Base-by-base conservation (phyloP, 495 filamentous ascomycete species). In the Aspergillus cristatus region DNA sequence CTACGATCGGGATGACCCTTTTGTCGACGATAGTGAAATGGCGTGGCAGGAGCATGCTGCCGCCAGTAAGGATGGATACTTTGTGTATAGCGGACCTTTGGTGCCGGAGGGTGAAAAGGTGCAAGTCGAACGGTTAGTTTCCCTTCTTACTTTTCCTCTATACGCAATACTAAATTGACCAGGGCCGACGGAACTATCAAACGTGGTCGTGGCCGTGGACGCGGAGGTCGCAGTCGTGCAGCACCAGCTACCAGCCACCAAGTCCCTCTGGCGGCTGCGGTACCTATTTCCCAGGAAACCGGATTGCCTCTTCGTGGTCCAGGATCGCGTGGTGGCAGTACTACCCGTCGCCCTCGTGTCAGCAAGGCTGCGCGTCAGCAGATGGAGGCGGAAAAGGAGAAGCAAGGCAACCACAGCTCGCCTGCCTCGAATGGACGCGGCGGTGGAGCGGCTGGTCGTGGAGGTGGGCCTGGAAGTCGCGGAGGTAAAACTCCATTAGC, bases 11-110 rank as follows among this genome's bases (percentile, higher is more conserved):
- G 86, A 91, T 37, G 91, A 98, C 52, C 90, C 88, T 24, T 98
- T 98, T 55, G 90, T 98, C 38, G 91, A 98, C 54, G 91, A 98
- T 58, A 90, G 86, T 11, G 91, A 98, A 53, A 52, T 95, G 63
- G 74, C 90, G 6, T 98, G 89, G 87, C 87, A 97, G 62, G 86
- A 94, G 58, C 84, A 90, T 55, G 90, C 91, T 14, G 86, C 88
- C 13, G 87, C 88, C 14, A 90, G 84, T 38, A 84, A 88, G 46
- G 93, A 97, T 63, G 83, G 86, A 3, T 91, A 89, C 62, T 90
- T 89, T 50, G 85, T 90, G 14, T 88, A 91, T 56, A 82, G 81
- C 47, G 84, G 88, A 29, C 86, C 88, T 20, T 62, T 95, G 42
- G 72, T 95, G 10, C 82, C 81, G 12, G 86, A 91, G 59, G 85